Conservation (phyloP, 2,329 filamentous ascomycete species). For the Zymoseptoria ardabiliae region DNA sequence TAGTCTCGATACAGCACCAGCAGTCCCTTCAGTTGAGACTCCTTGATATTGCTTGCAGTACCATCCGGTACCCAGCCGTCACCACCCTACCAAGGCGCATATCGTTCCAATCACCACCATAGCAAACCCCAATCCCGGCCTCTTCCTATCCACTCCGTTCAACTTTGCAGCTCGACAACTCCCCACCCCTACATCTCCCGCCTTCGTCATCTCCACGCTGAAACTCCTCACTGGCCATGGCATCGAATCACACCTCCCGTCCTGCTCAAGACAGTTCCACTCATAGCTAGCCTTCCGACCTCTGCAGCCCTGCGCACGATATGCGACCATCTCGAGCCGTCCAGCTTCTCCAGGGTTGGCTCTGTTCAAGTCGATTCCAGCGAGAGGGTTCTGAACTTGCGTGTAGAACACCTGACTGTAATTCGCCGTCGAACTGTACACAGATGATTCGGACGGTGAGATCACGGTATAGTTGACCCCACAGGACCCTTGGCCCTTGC, state of each 20-base stretch:
- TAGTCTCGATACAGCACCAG: not conserved
- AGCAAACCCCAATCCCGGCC: not conserved
- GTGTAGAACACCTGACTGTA: conserved; percentile 7
- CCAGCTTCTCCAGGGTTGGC: not conserved
- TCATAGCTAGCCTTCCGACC: not conserved
- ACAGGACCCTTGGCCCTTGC: conserved; percentile 2
- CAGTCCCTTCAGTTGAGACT: not conserved
- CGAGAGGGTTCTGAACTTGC: conserved; percentile 8
- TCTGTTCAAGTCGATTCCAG: not conserved
- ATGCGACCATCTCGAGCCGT: conserved; percentile 5
- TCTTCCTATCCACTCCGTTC: not conserved
- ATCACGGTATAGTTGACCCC: conserved; percentile 12
- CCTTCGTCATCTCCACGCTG: conserved; percentile 7
- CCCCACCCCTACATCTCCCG: conserved; percentile 7
- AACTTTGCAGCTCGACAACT: conserved; percentile 8
- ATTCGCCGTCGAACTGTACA: not conserved
- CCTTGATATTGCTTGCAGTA: not conserved
- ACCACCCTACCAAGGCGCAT: not conserved
- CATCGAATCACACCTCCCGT: conserved; percentile 3
- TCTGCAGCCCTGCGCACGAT: conserved; percentile 7
- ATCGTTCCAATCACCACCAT: not conserved
- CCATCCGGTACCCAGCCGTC: not conserved
- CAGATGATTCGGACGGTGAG: not conserved
- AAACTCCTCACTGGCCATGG: conserved; percentile 10
- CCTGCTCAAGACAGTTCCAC: conserved; percentile 8